phyloP scores from a whole-genome alignment of 2,329 filamentous ascomycete genomes.

The Clonostachys chloroleuca region DNA sequence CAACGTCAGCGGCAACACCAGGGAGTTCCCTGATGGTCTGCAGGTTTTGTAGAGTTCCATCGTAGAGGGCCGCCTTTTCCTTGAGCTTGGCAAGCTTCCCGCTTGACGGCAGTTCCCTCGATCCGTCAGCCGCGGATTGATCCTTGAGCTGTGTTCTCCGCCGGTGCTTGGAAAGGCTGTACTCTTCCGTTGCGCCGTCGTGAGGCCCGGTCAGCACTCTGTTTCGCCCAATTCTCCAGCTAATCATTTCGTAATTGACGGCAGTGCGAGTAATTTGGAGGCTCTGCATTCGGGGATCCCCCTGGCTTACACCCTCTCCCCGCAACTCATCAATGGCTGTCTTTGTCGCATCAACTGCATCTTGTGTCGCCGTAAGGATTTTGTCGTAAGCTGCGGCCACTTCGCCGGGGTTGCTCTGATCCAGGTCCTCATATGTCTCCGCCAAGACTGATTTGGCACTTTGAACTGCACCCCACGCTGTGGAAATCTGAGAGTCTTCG shows the following conservation, averaged over 20 bases:
- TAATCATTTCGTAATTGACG: slow-evolving; percentile 90
- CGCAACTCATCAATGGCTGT: slow-evolving; percentile 87
- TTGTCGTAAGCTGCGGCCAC: slow-evolving; percentile 86
- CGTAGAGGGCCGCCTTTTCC: slow-evolving; percentile 85
- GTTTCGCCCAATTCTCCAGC: slow-evolving; percentile 92
- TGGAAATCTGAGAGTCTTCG: slow-evolving; percentile 87
- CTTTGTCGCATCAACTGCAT: slow-evolving; percentile 90
- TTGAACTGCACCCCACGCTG: slow-evolving; percentile 70
- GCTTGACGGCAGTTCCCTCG: slow-evolving; percentile 63
- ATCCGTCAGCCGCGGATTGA: slow-evolving; percentile 28
- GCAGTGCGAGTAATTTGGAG: slow-evolving; percentile 89
- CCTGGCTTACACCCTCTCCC: slow-evolving; percentile 76
- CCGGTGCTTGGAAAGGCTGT: slow-evolving; percentile 30
- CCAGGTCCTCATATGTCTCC: slow-evolving; percentile 37
- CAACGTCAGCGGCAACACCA: slow-evolving; percentile 80
- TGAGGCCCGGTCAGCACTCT: slow-evolving; percentile 78
- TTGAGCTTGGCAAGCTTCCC: slow-evolving; percentile 76
- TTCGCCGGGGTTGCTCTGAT: slow-evolving; percentile 51
- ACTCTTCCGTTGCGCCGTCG: slow-evolving; percentile 65
- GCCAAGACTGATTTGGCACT: slow-evolving; percentile 44
- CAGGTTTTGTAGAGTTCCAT: slow-evolving; percentile 85
- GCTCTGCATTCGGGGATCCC: slow-evolving; percentile 85
- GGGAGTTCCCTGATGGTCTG: slow-evolving; percentile 86
- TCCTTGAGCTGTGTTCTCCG: slow-evolving; percentile 44
- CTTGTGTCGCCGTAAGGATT: slow-evolving; percentile 84